These are phyloP conservation scores for Sanghuangporus sanghuang DNA, from an alignment of 1,284 basidiomycete genomes.

Conservation along the genomic window DNA sequence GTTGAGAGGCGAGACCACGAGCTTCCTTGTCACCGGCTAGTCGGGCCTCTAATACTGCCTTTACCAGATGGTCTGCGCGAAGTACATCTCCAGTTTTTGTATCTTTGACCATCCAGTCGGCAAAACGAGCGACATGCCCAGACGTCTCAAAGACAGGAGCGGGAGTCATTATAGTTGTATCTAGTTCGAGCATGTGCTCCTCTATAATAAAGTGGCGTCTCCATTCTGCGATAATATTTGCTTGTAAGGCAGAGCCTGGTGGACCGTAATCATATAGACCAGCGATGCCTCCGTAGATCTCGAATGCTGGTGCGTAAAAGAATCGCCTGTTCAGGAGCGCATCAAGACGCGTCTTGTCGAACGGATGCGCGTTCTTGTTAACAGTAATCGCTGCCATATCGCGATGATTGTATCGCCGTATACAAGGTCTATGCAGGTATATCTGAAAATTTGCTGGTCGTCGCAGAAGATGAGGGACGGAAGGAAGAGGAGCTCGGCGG, in stretches of 20 bases:
- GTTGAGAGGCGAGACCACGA: slow-evolving; percentile 58
- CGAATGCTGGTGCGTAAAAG: slow-evolving; percentile 98
- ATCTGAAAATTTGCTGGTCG: background rate
- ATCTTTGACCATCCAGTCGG: slow-evolving; percentile 99
- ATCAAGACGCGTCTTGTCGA: slow-evolving; percentile 87
- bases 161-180: slow-evolving; percentile 97
- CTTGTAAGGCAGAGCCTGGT: slow-evolving; percentile 91
- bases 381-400: slow-evolving; percentile 34
- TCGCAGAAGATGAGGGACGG: background rate
- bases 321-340: slow-evolving; percentile 88
- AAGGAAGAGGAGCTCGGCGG: background rate
- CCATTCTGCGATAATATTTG: slow-evolving; percentile 97
- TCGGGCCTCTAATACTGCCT: slow-evolving; percentile 87
- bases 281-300: slow-evolving; percentile 96
- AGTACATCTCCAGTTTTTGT: slow-evolving; percentile 92
- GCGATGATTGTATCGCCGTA: slow-evolving; percentile 5
- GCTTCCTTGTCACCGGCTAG: slow-evolving; percentile 91
- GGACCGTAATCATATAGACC: slow-evolving; percentile 96
- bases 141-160: slow-evolving; percentile 95
- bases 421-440: background rate
- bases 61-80: slow-evolving; percentile 96
- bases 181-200: slow-evolving; percentile 98
- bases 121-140: slow-evolving; percentile 97
- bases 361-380: slow-evolving; percentile 85
- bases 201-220: slow-evolving; percentile 98